Conservation (phyloP, 495 filamentous ascomycete genomes). For the Talaromyces ruber region DNA sequence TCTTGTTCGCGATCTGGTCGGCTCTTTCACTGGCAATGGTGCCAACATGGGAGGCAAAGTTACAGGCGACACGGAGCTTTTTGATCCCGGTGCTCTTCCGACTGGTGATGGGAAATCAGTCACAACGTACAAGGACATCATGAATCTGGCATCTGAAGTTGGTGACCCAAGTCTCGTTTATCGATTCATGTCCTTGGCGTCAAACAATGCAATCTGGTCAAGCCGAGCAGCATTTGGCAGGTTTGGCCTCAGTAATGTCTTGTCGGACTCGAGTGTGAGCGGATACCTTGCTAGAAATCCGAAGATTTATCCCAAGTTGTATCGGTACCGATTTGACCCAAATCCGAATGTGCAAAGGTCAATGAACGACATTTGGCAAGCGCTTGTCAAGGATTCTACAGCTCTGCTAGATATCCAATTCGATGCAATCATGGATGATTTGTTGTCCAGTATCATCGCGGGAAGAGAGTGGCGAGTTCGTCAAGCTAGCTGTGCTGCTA, state of each 20-base stretch:
- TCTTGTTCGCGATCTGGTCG: slow-evolving; percentile 76
- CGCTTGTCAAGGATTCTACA: slow-evolving; percentile 75
- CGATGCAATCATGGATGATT: slow-evolving; percentile 75
- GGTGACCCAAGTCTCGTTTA: slow-evolving; percentile 93
- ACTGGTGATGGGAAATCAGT: slow-evolving; percentile 84
- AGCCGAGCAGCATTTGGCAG: slow-evolving; percentile 89
- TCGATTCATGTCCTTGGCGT: slow-evolving; percentile 92
- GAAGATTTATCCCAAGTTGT: slow-evolving; percentile 91
- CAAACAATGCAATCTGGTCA: slow-evolving; percentile 92
- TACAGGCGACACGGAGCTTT: slow-evolving; percentile 80
- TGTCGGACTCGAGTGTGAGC: slow-evolving; percentile 75
- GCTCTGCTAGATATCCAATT: slow-evolving; percentile 67
- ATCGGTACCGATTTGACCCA: slow-evolving; percentile 89
- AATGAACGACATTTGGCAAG: slow-evolving; percentile 97
- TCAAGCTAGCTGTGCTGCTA: slow-evolving; percentile 84
- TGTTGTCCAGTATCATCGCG: slow-evolving; percentile 68
- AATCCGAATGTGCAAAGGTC: slow-evolving; percentile 84
- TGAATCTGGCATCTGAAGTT: slow-evolving; percentile 85
- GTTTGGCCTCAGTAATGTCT: slow-evolving; percentile 83
- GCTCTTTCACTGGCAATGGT: slow-evolving; percentile 72
- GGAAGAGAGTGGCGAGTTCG: slow-evolving; percentile 88
- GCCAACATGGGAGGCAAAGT: slow-evolving; percentile 68
- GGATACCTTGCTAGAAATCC: slow-evolving; percentile 67
- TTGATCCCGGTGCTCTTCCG: slow-evolving; percentile 86
- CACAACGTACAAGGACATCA: slow-evolving; percentile 92